Conservation (phyloP, 106 monocot genomes). For the Acorus calamus region DNA sequence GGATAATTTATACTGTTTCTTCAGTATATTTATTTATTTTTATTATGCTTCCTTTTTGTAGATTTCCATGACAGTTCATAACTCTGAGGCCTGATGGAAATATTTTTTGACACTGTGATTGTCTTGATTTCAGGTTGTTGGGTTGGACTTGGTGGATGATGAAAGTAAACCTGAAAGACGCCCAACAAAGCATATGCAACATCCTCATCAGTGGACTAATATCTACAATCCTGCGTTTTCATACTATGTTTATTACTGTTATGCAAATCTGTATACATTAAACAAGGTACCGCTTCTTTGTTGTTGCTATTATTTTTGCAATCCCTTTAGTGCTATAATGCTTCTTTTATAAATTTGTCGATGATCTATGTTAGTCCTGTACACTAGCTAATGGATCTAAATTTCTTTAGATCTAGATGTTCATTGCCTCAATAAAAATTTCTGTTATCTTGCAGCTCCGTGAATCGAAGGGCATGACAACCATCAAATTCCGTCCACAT, state of each 20-base stretch:
- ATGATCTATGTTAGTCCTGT: background rate
- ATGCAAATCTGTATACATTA: slow-evolving; percentile 89
- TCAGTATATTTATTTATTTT: too few relatives aligned
- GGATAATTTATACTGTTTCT: too few relatives aligned
- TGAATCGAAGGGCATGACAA: slow-evolving; percentile 96
- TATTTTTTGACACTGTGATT: background rate
- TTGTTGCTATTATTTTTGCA: too few relatives aligned
- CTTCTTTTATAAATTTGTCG: too few relatives aligned
- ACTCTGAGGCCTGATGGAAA: background rate
- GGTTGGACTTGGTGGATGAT: slow-evolving; percentile 98
- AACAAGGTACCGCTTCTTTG: slow-evolving; percentile 52
- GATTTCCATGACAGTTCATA: too few relatives aligned
- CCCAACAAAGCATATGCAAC: slow-evolving; percentile 99
- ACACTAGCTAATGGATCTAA: background rate
- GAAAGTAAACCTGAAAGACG: slow-evolving; percentile 98
- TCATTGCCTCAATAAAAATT: too few relatives aligned
- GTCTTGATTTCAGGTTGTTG: slow-evolving; percentile 58
- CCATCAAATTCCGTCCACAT: slow-evolving; percentile 96
- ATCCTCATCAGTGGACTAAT: slow-evolving; percentile 91
- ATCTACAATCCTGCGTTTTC: slow-evolving; percentile 96
- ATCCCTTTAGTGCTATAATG: too few relatives aligned
- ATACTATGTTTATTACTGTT: slow-evolving; percentile 92
- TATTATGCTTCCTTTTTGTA: too few relatives aligned
- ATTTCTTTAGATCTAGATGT: background rate
- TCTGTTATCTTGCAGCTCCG: slow-evolving; percentile 49